These are phyloP conservation scores for Protomyces lactucae-debilis DNA, from an alignment of 1,139 yeast species.

Conservation along the genomic window DNA sequence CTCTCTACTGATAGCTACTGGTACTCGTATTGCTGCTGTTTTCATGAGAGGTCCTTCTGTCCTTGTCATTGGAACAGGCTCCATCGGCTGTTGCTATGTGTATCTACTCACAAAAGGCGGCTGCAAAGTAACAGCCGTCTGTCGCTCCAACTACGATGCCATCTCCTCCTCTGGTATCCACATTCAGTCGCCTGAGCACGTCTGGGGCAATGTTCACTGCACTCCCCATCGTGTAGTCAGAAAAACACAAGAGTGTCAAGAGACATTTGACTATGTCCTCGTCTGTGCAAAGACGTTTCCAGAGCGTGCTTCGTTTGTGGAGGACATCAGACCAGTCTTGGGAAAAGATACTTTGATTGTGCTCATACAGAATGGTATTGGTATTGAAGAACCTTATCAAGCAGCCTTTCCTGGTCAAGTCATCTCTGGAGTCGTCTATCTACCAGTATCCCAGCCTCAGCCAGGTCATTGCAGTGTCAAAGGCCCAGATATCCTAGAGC, in stretches of 20 bases:
- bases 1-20: too few species aligned
- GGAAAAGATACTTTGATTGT: constrained; percentile 50
- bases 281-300: constrained; percentile 70
- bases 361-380: constrained; percentile 68
- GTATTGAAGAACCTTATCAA: constrained; percentile 58
- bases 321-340: constrained; percentile 54
- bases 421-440: constrained; percentile 61
- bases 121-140: constrained; percentile 48
- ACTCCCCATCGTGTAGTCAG: constrained; percentile 36
- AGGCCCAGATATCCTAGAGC: constrained; percentile 48
- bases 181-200: constrained; percentile 54
- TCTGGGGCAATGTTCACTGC: constrained; percentile 44
- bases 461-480: constrained; percentile 50
- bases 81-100: constrained; percentile 58
- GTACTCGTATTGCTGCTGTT: background rate
- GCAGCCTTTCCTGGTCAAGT: constrained; percentile 53
- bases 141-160: constrained; percentile 61
- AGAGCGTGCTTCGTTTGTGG: constrained; percentile 55
- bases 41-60: constrained; percentile 33
- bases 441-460: constrained; percentile 57
- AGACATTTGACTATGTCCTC: constrained; percentile 56
- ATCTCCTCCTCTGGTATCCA: constrained; percentile 53
- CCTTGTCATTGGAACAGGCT: constrained; percentile 61
- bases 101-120: constrained; percentile 43
- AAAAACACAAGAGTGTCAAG: constrained; percentile 43